Conservation (phyloP, 2,329 filamentous ascomycete species). For the Scedosporium minutisporum region DNA sequence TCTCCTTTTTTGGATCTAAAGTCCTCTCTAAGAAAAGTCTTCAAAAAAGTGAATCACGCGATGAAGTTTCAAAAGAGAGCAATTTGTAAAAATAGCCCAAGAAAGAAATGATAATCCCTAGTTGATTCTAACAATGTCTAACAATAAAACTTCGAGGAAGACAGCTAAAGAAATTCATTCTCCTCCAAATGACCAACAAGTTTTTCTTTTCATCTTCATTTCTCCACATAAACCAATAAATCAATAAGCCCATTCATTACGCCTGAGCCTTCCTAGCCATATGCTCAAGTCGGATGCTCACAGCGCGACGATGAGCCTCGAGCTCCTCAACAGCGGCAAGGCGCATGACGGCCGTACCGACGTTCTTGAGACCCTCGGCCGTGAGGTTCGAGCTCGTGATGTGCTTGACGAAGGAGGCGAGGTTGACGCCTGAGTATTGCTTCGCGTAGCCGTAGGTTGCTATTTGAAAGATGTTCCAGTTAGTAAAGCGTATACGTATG, state of each 20-base stretch:
- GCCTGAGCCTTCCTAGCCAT: slow-evolving; percentile 20
- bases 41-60: no score
- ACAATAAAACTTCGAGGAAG: slow-evolving; percentile 7
- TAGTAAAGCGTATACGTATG: not conserved
- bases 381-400: slow-evolving; percentile 92
- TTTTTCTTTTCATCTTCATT: not conserved
- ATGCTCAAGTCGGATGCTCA: slow-evolving; percentile 66
- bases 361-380: slow-evolving; percentile 71
- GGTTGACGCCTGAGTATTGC: slow-evolving; percentile 95
- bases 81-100: no score
- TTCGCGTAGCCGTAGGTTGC: slow-evolving; percentile 97
- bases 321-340: slow-evolving; percentile 89
- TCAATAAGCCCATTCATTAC: not conserved
- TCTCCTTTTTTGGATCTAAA: slow-evolving; percentile 3
- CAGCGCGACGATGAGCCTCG: slow-evolving; percentile 84
- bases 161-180: no score
- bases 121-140: slow-evolving; percentile 5
- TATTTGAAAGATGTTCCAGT: slow-evolving; percentile 26
- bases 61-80: no score
- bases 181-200: not conserved
- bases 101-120: no score
- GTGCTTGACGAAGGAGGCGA: slow-evolving; percentile 94
- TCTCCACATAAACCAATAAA: slow-evolving; percentile 6
- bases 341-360: slow-evolving; percentile 87
- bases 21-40: not conserved